Evolutionary conservation across 202 grass and related monocot genomes (phyloP).

Genomic region (Cymbopogon flexuosus): DNA sequence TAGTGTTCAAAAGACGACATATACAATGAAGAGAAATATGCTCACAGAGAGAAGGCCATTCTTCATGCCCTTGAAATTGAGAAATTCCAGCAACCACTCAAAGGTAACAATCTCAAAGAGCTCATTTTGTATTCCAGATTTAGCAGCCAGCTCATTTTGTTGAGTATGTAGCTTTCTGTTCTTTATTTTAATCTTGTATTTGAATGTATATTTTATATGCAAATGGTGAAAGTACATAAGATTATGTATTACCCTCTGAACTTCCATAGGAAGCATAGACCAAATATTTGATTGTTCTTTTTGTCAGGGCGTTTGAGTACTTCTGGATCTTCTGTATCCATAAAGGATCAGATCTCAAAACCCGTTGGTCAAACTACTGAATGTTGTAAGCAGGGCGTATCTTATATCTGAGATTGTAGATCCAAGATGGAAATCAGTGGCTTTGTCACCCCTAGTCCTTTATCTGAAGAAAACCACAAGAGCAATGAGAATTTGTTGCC

Average conservation of each 20-base stretch:
- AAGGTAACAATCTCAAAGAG: slow-evolving; percentile 22
- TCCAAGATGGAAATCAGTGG: slow-evolving; percentile 40
- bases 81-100: slow-evolving; percentile 33
- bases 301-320: slow-evolving; percentile 39
- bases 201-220: slow-evolving; percentile 28
- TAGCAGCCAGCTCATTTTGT: not conserved
- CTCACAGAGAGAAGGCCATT: slow-evolving; percentile 72
- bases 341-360: slow-evolving; percentile 36
- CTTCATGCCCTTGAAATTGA: slow-evolving; percentile 79
- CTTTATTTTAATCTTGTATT: not conserved
- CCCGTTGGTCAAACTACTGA: slow-evolving; percentile 29
- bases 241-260: slow-evolving; percentile 20
- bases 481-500: slow-evolving; percentile 24
- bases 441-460: slow-evolving; percentile 4
- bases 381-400: slow-evolving; percentile 17
- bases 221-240: not conserved
- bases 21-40: slow-evolving; percentile 69
- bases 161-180: slow-evolving; percentile 10
- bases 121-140: not conserved
- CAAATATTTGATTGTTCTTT: slow-evolving; percentile 34
- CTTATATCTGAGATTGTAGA: slow-evolving; percentile 26
- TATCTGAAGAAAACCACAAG: slow-evolving; percentile 17
- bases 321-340: slow-evolving; percentile 34
- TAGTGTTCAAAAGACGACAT: slow-evolving; percentile 33
- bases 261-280: slow-evolving; percentile 13